Conservation (phyloP, 2,329 filamentous ascomycete genomes). For the Trichoderma sp. region DNA sequence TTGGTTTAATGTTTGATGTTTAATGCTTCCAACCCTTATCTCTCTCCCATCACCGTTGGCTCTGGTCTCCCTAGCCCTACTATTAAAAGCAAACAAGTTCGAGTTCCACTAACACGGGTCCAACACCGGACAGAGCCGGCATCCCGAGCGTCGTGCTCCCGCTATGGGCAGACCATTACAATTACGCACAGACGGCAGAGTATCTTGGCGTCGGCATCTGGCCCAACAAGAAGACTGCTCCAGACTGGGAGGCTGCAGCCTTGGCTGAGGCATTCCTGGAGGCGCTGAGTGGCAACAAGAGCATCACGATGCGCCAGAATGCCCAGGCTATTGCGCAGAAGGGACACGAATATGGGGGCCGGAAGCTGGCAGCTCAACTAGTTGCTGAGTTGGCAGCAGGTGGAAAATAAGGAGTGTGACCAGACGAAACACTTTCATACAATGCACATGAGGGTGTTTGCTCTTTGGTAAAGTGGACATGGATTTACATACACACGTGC, state of each 20-base stretch:
- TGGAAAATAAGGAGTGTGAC: not conserved
- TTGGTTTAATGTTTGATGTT: not conserved
- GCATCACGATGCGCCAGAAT: constrained; percentile 22
- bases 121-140: constrained; percentile 33
- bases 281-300: constrained; percentile 21
- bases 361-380: constrained; percentile 8
- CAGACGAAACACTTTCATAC: not conserved
- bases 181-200: constrained; percentile 43
- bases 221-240: constrained; percentile 35
- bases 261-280: constrained; percentile 29
- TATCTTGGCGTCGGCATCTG: constrained; percentile 42
- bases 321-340: constrained; percentile 23
- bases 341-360: constrained; percentile 16
- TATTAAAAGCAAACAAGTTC: not conserved
- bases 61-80: not conserved
- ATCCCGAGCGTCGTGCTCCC: constrained; percentile 47
- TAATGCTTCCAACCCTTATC: not conserved
- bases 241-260: constrained; percentile 29
- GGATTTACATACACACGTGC: not conserved
- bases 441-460: not conserved
- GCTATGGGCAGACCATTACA: constrained; percentile 46
- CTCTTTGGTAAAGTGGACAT: not conserved
- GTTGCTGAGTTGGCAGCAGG: constrained; percentile 13
- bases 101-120: not conserved
- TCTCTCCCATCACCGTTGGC: not conserved